Percentiles rank a stretch among this genome's conserved stretches.
Evolutionary conservation across 2,329 filamentous ascomycete species (phyloP).

Genomic region (Camillea tinctor): DNA sequence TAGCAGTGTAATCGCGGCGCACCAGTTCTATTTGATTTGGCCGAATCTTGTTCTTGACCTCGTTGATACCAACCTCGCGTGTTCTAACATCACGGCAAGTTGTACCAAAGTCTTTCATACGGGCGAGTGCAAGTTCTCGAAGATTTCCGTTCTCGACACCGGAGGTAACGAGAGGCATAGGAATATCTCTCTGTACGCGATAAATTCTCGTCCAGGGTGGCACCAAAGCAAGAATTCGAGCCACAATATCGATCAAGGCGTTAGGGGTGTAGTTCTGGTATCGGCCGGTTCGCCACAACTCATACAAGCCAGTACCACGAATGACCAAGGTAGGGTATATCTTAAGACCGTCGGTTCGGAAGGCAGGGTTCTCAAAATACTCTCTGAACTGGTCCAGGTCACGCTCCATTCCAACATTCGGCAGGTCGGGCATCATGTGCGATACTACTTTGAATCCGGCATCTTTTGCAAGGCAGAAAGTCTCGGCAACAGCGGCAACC

Average conservation of each 20-base stretch:
- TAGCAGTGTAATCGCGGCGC: constrained; percentile 88
- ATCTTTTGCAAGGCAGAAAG: constrained; percentile 95
- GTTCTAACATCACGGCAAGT: constrained; percentile 95
- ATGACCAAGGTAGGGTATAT: constrained; percentile 98
- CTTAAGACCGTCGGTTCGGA: constrained; percentile 94
- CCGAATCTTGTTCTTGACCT: constrained; percentile 97
- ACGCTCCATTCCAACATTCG: constrained; percentile 97
- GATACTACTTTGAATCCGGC: constrained; percentile 98
- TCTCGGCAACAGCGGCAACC: constrained; percentile 91
- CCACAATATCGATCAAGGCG: constrained; percentile 90
- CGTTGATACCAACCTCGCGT: constrained; percentile 95
- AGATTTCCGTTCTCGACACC: constrained; percentile 98
- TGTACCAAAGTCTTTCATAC: constrained; percentile 99
- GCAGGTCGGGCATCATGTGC: constrained; percentile 99
- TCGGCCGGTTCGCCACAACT: constrained; percentile 92
- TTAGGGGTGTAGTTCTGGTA: constrained; percentile 99
- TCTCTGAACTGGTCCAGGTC: constrained; percentile 96
- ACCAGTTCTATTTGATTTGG: constrained; percentile 96
- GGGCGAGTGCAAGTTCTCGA: constrained; percentile 85
- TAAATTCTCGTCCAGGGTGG: constrained; percentile 99
- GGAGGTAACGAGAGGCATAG: constrained; percentile 99
- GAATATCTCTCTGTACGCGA: constrained; percentile 96
- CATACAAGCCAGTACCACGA: constrained; percentile 91
- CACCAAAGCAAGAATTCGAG: constrained; percentile 89
- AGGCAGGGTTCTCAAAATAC: constrained; percentile 95